A percentile compares a stretch with the other conserved stretches of the same genome.
Evolutionary conservation across 305 asterid genomes (phyloP).

Genomic region (Fraxinus xanthoxyloides): DNA sequence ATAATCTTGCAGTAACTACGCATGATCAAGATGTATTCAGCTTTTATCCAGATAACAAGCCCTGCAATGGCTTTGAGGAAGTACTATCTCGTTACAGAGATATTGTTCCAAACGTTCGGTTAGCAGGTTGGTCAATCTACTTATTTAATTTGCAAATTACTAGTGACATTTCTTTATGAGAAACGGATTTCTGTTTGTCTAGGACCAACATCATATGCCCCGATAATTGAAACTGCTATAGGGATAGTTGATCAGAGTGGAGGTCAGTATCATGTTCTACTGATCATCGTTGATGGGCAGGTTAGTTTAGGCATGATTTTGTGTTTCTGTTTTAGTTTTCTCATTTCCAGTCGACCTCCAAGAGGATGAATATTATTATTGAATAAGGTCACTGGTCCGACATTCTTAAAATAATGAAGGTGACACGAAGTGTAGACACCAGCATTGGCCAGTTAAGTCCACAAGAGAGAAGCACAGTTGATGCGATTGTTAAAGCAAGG

Average conservation of each 20-base stretch:
- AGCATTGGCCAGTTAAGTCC: constrained; percentile 36
- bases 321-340: not conserved
- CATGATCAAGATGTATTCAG: constrained; percentile 47
- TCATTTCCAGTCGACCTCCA: not conserved
- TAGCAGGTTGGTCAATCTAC: constrained; percentile 38
- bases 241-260: constrained; percentile 48
- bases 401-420: constrained; percentile 23
- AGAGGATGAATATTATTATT: not conserved
- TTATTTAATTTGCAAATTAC: not conserved
- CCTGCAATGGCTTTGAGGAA: constrained; percentile 58
- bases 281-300: constrained; percentile 70
- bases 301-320: constrained; percentile 19
- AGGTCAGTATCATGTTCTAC: constrained; percentile 59
- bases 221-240: constrained; percentile 50
- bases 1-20: constrained; percentile 36
- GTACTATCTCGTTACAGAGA: constrained; percentile 53
- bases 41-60: constrained; percentile 36
- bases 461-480: constrained; percentile 44
- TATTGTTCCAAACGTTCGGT: constrained; percentile 38
- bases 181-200: not conserved
- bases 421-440: constrained; percentile 50
- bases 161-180: not conserved
- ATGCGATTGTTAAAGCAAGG: constrained; percentile 66
- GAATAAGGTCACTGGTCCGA: not conserved
- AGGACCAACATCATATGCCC: constrained; percentile 66